Base-by-base conservation (phyloP, 768 basidiomycete species). In the Favolaschia claudopus region DNA sequence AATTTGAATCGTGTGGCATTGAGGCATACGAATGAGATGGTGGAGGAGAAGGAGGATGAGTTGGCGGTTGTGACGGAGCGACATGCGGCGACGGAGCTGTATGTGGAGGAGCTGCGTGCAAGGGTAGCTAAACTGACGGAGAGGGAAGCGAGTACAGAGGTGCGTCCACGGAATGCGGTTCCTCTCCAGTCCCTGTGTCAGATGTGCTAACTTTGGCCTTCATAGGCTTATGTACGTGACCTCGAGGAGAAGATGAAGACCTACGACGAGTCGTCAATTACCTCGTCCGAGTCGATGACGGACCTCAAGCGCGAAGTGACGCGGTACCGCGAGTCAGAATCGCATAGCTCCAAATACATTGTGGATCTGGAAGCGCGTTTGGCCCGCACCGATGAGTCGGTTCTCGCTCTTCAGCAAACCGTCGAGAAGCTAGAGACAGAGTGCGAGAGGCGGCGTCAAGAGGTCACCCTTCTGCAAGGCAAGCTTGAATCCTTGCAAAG, bases 131-230 rank as follows among this genome's bases (percentile, higher is more conserved):
- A 96, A 74, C 74, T 99, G 46, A 78, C 85, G 2, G 96, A 98
- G 72, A 80, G 96, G 52, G 97, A 99, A 72, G 83, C 88, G 6
- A 92, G 93, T 3, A 95, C 93, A 22, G 96, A 99, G 85, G 95
- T 93, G 68, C 68, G 83, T 72, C 20, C 48, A 38, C n/a, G n/a
- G n/a, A n/a, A n/a, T n/a, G n/a, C n/a, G n/a, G 28, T 46, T 40
- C 28, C 53, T 13, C 47, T 44, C 25, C 37, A 45, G 47, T 34
- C 39, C 31, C 9, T 25, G 17, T 27, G 47, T 20, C 32, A 56
- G 33, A 54, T 39, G 46, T 72, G 63, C 57, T 67, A 36, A 62
- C 50, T 31, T 51, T 53, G 14, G 19, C n/a, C 48, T 62, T n/a
- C n/a, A 27, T 69, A 96, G 94, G 91, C 91, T 2, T 98, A 99